These are phyloP conservation scores for Oleoguttula mirabilis DNA, from an alignment of 495 filamentous ascomycete genomes.

Conservation along the genomic window DNA sequence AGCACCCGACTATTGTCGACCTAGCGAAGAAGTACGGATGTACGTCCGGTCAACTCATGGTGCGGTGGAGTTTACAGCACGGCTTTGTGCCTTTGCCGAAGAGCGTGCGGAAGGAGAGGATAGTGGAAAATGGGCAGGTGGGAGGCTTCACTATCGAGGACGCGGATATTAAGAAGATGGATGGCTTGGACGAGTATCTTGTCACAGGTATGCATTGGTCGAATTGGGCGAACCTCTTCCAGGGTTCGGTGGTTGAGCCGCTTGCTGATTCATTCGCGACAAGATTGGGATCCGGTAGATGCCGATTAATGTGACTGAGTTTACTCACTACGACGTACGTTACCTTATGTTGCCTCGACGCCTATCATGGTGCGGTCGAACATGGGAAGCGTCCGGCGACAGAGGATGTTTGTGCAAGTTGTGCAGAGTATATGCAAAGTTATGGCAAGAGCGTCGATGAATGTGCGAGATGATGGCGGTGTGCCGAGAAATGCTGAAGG, in stretches of 20 bases:
- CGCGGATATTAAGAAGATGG: constrained; percentile 51
- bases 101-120: constrained; percentile 49
- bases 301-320: constrained; percentile 1
- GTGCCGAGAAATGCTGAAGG: too few relatives aligned
- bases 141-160: constrained; percentile 51
- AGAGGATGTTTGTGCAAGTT: too few relatives aligned
- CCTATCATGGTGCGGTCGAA: too few relatives aligned
- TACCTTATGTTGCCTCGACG: too few relatives aligned
- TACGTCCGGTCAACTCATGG: constrained; percentile 49
- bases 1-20: constrained; percentile 37
- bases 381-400: too few relatives aligned
- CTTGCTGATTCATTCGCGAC: not conserved
- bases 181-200: constrained; percentile 55
- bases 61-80: constrained; percentile 61
- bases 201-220: constrained; percentile 41
- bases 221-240: too few relatives aligned
- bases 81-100: constrained; percentile 65
- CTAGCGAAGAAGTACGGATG: constrained; percentile 47
- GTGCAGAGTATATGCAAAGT: too few relatives aligned
- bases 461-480: too few relatives aligned
- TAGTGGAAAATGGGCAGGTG: constrained; percentile 53
- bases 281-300: constrained; percentile 15
- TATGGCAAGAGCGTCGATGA: too few relatives aligned
- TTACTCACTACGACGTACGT: too few relatives aligned
- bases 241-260: not conserved